Percentiles rank a stretch among this genome's conserved stretches.
Conservation (phyloP, 2,329 filamentous ascomycete genomes). For the Thielaviopsis ethacetica region DNA sequence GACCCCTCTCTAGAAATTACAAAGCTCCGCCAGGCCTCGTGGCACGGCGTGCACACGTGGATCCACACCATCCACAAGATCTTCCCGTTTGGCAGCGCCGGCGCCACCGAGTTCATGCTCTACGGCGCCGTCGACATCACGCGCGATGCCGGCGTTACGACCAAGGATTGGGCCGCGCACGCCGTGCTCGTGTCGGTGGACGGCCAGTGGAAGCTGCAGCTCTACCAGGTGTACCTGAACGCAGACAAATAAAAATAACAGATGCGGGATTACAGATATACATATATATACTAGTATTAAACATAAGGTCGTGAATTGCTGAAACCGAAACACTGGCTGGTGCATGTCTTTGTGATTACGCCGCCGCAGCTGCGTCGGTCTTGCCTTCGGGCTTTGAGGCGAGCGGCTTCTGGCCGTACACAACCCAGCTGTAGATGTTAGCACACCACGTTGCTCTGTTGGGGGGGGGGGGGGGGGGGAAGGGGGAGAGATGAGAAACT, state of each 20-base stretch:
- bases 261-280: neutral
- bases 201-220: constrained; percentile 34
- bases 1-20: constrained; percentile 17
- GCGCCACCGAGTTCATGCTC: constrained; percentile 19
- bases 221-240: constrained; percentile 37
- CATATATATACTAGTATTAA: too few species aligned
- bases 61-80: constrained; percentile 18
- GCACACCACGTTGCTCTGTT: too few species aligned
- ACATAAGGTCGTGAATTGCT: too few species aligned
- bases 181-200: constrained; percentile 28
- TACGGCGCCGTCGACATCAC: constrained; percentile 18
- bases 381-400: neutral
- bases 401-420: constrained; percentile 13
- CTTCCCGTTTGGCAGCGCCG: constrained; percentile 17
- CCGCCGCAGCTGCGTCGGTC: neutral
- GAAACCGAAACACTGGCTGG: too few species aligned
- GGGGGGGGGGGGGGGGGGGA: too few species aligned
- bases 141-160: constrained; percentile 14
- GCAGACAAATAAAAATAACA: neutral
- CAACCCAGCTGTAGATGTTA: constrained; percentile 11
- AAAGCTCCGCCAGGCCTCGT: constrained; percentile 9
- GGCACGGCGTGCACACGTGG: constrained; percentile 20
- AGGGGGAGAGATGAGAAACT: constrained; percentile 12
- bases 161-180: constrained; percentile 35
- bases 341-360: neutral